Base-by-base conservation (phyloP, 2,329 filamentous ascomycete genomes). In the Fusarium tupiense region DNA sequence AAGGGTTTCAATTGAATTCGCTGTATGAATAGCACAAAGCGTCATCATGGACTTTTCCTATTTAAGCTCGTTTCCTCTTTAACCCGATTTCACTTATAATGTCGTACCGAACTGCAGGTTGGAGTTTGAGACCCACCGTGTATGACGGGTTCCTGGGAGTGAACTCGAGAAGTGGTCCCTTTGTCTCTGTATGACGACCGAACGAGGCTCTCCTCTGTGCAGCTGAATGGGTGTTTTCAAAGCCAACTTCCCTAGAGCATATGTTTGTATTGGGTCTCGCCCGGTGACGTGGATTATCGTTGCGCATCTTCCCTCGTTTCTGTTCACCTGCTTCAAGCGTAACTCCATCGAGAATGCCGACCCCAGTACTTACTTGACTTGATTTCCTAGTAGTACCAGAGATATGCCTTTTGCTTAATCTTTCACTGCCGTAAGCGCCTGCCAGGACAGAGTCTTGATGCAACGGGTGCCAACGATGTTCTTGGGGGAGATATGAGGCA, bases 401-500 rank as follows among this genome's bases (percentile, higher is more conserved):
- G 7, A 19, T 17, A 37, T 38, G 10, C 2, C 19, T 22, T 37
- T 5, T 54, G 13, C 3, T 8, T 9, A 12, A 16, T 6, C 0
- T 2, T 11, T 8, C 50, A 5, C 19, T 17, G 13, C 10, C 19
- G 6, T 9, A 24, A 17, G 33, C 13, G 6, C 10, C n/a, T 26
- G 33, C 5, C 24, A 22, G 33, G 10, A 2, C 33, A 38, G n/a
- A 9, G 50, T 26, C 13, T 26, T 54, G 33, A 9, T 5, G 9
- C 14, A 40, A 17, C 16, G 37, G 37, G 37, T 40, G 16, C 52
- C 52, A 40, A 3, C 19, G 20, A 11, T 56, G 52, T 12, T 59
- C 20, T 10, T 13, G n/a, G 10, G 29, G 29, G 13, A 37, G 33
- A 6, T 50, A 22, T 5, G 31, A 38, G 14, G 86, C 82, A 76